phyloP scores from a whole-genome alignment of 352 stramenopile species.

The Plasmopara viticola region DNA sequence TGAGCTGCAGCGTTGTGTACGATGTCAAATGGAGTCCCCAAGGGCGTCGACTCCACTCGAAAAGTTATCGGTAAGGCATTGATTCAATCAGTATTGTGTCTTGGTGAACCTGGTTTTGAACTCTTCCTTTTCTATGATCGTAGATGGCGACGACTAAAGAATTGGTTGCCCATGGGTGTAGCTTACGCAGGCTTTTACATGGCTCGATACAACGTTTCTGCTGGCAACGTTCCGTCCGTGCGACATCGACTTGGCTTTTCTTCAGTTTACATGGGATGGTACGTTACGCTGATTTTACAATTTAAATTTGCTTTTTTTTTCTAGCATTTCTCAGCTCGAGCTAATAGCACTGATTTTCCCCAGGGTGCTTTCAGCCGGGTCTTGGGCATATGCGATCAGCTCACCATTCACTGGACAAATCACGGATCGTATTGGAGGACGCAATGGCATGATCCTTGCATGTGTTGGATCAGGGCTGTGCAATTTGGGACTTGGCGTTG shows the following conservation, averaged over 20 bases:
- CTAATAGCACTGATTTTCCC: too few relatives aligned
- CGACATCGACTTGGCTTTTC: conserved; percentile 51
- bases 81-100: neutral
- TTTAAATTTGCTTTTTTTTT: neutral
- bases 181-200: conserved; percentile 78
- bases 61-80: conserved; percentile 35
- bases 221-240: conserved; percentile 56
- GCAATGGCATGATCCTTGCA: conserved; percentile 64
- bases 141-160: conserved; percentile 59
- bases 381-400: conserved; percentile 64
- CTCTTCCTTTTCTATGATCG: conserved; percentile 4
- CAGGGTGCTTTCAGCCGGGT: conserved; percentile 63
- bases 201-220: conserved; percentile 66
- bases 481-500: conserved; percentile 48
- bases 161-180: conserved; percentile 74
- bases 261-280: conserved; percentile 71
- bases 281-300: conserved; percentile 9
- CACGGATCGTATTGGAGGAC: conserved; percentile 63
- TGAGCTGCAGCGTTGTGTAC: conserved; percentile 46
- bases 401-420: conserved; percentile 64
- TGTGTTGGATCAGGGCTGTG: conserved; percentile 56
- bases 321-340: too few relatives aligned
- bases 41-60: conserved; percentile 46
- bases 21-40: conserved; percentile 58
- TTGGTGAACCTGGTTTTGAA: neutral